Evolutionary conservation across 2,329 filamentous ascomycete species (phyloP), one percentile per base, ranked within the genome.

Genomic region (Aspergillus proliferans): DNA sequence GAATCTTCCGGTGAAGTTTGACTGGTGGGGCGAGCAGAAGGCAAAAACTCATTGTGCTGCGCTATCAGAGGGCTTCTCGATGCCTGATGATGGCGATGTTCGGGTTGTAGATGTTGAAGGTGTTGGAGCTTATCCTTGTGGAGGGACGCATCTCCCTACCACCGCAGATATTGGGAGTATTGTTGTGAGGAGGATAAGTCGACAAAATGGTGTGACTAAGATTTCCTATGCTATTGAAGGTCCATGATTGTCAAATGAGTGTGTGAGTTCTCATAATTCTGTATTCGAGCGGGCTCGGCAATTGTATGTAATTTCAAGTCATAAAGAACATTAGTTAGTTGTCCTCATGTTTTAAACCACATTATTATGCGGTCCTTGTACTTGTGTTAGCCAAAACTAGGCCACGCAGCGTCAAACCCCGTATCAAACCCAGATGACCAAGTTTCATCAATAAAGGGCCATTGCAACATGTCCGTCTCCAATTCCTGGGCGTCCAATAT

Each of bases 361-460:
- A 9, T 9, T 9, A 26, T 26, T 26, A 9, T 26, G 24, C 8
- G 9, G 2, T 4, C 5, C 8, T 26, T 36, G 10, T n/a, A 8
- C 18, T 19, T 19, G 9, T 40, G 18, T 22, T 21, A 40, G 10
- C 18, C 38, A 12, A 54, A 43, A 8, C 48, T 50, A 2, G 58
- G 62, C 62, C 63, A 67, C n/a, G 58, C 50, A n/a, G 58, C 54
- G 43, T 68, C 61, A 36, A 63, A 56, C 2, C 62, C 63, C 6
- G 59, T 56, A 45, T 66, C 65, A 49, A 69, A 66, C 3, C 66
- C 66, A 15, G 57, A 52, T 6, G 66, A 64, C 66, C 66, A 69
- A 3, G 63, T 63, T 18, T 60, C 66, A 44, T 68, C 65, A 24
- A 69, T 62, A 33, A 69, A 69, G 0, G 66, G 66, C 66, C 66